Conservation (phyloP, 176 grass and related monocot species). For the Cenchrus americanus region DNA sequence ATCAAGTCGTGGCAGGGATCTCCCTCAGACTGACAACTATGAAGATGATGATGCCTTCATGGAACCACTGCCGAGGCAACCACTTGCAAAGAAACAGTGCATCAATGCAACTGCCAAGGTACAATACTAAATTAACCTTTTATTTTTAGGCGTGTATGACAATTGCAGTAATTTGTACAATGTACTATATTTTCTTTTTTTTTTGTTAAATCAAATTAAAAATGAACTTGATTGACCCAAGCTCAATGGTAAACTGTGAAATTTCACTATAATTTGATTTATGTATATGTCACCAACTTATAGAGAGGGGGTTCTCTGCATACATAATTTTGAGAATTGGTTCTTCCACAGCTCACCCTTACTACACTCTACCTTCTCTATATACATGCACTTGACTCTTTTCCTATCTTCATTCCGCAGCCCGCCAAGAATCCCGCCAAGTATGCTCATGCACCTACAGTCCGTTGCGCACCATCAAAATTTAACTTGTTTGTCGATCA, state of each 20-base stretch:
- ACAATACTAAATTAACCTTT: too few species aligned
- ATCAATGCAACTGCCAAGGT: not conserved
- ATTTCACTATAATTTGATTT: too few species aligned
- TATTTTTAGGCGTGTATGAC: too few species aligned
- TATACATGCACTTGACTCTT: not conserved
- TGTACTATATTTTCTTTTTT: too few species aligned
- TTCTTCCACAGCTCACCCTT: not conserved
- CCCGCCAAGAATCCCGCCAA: not conserved
- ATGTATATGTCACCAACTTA: too few species aligned
- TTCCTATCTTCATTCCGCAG: not conserved
- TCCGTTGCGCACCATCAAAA: not conserved
- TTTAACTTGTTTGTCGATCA: not conserved
- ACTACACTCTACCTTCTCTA: too few species aligned
- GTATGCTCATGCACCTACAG: not conserved
- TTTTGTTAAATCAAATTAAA: too few species aligned
- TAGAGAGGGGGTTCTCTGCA: too few species aligned
- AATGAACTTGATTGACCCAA: too few species aligned
- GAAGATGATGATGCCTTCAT: not conserved
- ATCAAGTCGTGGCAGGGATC: not conserved
- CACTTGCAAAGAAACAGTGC: not conserved
- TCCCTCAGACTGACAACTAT: not conserved
- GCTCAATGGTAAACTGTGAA: too few species aligned
- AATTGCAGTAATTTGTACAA: too few species aligned
- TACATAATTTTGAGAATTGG: too few species aligned
- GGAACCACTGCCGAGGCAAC: not conserved